Conservation (phyloP, 352 stramenopile species). For the Pythium vanterpoolii region DNA sequence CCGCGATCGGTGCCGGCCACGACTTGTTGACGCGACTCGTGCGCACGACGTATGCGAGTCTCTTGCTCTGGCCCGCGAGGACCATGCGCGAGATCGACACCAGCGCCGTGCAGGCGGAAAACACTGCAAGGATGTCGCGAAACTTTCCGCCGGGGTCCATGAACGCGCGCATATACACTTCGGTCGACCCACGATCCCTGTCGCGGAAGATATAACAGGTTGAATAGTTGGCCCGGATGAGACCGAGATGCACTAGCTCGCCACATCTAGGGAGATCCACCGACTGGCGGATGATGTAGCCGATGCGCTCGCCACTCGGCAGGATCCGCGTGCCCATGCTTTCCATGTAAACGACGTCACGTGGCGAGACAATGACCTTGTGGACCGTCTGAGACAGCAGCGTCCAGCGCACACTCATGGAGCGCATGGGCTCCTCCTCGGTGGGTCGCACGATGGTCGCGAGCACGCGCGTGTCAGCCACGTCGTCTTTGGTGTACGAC, state of each 20-base stretch:
- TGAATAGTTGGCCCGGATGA: constrained; percentile 48
- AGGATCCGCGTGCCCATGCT: constrained; percentile 3
- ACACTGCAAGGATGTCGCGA: constrained; percentile 2
- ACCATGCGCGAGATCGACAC: constrained; percentile 13
- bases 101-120: not conserved
- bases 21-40: constrained; percentile 4
- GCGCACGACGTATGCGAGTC: constrained; percentile 8
- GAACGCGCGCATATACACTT: constrained; percentile 30
- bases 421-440: constrained; percentile 13
- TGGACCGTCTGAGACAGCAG: constrained; percentile 17
- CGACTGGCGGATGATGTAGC: constrained; percentile 15
- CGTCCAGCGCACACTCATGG: constrained; percentile 24
- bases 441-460: constrained; percentile 36
- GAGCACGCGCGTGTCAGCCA: constrained; percentile 36
- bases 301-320: constrained; percentile 10
- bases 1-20: too few relatives aligned
- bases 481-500: constrained; percentile 33
- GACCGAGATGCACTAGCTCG: constrained; percentile 11
- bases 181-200: constrained; percentile 9
- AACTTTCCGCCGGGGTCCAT: constrained; percentile 34
- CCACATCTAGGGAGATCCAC: constrained; percentile 10
- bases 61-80: constrained; percentile 12
- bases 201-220: constrained; percentile 18
- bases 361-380: constrained; percentile 1
- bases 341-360: constrained; percentile 18